Evolutionary conservation across 805 yeast species (phyloP).

Genomic region (Candida boleticola): DNA sequence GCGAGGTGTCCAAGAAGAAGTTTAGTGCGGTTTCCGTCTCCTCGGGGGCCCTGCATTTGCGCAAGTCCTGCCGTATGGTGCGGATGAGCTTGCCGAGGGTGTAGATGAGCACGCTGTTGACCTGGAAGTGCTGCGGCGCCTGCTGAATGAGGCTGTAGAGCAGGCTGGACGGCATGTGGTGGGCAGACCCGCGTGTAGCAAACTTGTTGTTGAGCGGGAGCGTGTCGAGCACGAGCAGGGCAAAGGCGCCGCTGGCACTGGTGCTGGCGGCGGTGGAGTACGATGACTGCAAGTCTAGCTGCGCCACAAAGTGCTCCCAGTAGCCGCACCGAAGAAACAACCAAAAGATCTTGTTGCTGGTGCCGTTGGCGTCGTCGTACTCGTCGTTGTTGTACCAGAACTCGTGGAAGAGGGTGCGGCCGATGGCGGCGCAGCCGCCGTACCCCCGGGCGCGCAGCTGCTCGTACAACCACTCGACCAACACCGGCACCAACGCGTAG

Average conservation of each 20-base stretch:
- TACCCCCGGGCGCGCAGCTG: conserved; percentile 17
- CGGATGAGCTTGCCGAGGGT: conserved; percentile 15
- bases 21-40: neutral
- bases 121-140: conserved; percentile 17
- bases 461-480: conserved; percentile 38
- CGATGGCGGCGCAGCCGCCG: conserved; percentile 4
- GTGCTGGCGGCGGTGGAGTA: conserved; percentile 1
- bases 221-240: conserved; percentile 15
- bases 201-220: conserved; percentile 7
- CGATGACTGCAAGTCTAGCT: neutral
- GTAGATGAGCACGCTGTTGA: conserved; percentile 18
- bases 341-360: conserved; percentile 1
- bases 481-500: conserved; percentile 31
- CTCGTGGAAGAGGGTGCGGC: conserved; percentile 18
- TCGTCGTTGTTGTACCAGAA: conserved; percentile 19
- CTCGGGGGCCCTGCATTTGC: neutral
- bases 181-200: conserved; percentile 16
- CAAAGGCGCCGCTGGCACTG: conserved; percentile 26
- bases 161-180: conserved; percentile 6
- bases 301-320: neutral
- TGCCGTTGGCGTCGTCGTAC: neutral
- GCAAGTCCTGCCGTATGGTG: neutral
- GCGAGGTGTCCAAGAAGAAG: neutral
- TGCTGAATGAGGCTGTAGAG: conserved; percentile 10
- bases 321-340: neutral